These are phyloP conservation scores for Pascua sp. DNA, from an alignment of 1,284 basidiomycete genomes.

Conservation along the genomic window DNA sequence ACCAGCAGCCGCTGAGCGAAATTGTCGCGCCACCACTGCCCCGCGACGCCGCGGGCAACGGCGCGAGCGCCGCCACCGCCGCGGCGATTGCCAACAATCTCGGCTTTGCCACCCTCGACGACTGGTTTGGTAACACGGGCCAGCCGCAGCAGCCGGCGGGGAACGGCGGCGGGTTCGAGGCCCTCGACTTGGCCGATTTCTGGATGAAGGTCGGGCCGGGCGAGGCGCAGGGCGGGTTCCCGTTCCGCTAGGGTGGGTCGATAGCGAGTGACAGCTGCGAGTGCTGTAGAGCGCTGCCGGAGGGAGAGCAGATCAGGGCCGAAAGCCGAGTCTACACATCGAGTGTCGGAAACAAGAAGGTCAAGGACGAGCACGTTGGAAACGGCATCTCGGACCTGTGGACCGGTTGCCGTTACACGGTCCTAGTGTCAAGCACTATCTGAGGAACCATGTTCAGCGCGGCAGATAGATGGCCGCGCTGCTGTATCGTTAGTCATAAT, in stretches of 20 bases:
- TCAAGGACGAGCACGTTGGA: too few species aligned
- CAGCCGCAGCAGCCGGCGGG: conserved; percentile 2
- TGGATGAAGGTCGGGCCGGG: conserved; percentile 57
- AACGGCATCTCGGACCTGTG: too few species aligned
- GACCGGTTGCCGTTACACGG: too few species aligned
- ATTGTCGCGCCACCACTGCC: conserved; percentile 13
- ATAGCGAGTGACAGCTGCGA: too few species aligned
- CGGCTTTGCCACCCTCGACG: conserved; percentile 38
- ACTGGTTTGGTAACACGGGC: conserved; percentile 31
- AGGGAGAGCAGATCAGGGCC: too few species aligned
- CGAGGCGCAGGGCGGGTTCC: conserved; percentile 52
- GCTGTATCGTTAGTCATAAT: too few species aligned
- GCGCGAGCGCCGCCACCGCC: conserved; percentile 1
- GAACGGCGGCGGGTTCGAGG: conserved; percentile 16
- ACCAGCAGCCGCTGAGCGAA: conserved; percentile 33
- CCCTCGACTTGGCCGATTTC: conserved; percentile 54
- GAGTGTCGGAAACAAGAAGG: too few species aligned
- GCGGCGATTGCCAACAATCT: conserved; percentile 21
- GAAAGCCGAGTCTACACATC: too few species aligned
- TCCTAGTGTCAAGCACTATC: too few species aligned
- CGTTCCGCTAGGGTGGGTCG: conserved; percentile 12
- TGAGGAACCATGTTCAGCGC: too few species aligned
- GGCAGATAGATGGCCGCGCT: too few species aligned
- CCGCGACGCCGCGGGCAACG: conserved; percentile 1
- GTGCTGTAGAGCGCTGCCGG: too few species aligned